Evolutionary conservation across 2,329 filamentous ascomycete species (phyloP).

Genomic region (Xylaria multiplex): DNA sequence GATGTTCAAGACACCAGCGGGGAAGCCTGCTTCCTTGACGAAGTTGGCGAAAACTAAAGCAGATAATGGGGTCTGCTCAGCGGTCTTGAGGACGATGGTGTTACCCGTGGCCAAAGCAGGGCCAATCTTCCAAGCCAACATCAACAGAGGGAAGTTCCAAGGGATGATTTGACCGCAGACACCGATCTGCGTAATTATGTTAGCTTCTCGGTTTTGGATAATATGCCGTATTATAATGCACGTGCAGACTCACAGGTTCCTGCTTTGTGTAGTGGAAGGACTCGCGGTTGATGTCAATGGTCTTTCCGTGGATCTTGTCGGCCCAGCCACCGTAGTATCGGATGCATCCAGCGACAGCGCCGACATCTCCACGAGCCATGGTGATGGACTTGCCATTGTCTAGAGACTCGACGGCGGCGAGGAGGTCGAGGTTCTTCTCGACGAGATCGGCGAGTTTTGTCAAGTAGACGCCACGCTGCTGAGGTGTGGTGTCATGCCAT

Average conservation of each 20-base stretch:
- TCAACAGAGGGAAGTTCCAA: constrained; percentile 87
- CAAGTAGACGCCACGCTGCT: constrained; percentile 75
- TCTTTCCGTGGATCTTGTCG: constrained; percentile 91
- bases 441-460: constrained; percentile 81
- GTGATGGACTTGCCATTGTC: constrained; percentile 87
- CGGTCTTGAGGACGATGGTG: constrained; percentile 77
- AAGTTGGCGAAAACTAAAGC: constrained; percentile 72
- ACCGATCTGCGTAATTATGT: constrained; percentile 42
- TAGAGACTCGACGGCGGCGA: constrained; percentile 85
- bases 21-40: constrained; percentile 81
- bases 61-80: constrained; percentile 79
- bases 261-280: constrained; percentile 86
- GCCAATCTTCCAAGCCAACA: constrained; percentile 85
- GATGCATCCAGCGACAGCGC: constrained; percentile 73
- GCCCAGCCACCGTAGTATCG: constrained; percentile 92
- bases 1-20: constrained; percentile 80
- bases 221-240: background rate
- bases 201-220: constrained; percentile 3
- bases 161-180: constrained; percentile 85
- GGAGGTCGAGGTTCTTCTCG: constrained; percentile 79
- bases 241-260: constrained; percentile 69
- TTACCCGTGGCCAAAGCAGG: constrained; percentile 79
- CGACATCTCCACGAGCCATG: constrained; percentile 80
- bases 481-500: constrained; percentile 75
- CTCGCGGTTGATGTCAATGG: constrained; percentile 79